Evolutionary conservation across 192 early-diverging fungal genomes (phyloP), one percentile per base, ranked within the genome.

Genomic region (Kappamyces sp.): DNA sequence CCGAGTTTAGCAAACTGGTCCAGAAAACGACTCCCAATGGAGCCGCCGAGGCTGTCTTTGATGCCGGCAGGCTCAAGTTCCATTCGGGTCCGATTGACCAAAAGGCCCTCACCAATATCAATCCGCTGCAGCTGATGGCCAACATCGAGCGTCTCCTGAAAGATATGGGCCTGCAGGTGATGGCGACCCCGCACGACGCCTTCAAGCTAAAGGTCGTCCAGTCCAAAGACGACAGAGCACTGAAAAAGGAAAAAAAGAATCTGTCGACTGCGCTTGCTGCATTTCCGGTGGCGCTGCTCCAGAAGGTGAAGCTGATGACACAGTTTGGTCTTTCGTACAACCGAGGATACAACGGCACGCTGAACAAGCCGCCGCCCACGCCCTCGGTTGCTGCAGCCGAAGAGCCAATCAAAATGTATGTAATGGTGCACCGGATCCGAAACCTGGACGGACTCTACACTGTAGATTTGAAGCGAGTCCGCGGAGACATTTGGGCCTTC

Each of bases 351-450:
- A 23, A 23, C 23, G 23, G 23, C 23, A 23, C 23, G 23, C 23
- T 23, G 23, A 38, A 52, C 1, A 34, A 12, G 8, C n/a, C 40
- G 3, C 50, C 60, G n/a, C 38, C 36, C 4, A 51, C 34, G 2
- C 12, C 12, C 10, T 46, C 47, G 48, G 70, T 72, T 6, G 85
- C 86, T 40, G 49, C 31, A 34, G 8, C 12, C 23, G 91, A 88
- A 32, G 92, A 95, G 72, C 82, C 23, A 23, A 23, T 98, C 23
- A 84, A 86, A 38, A 86, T 95, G 70, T 80, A 84, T 10, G 84
- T 98, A 31, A 91, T 94, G 77, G 65, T 98, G 38, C 91, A 92
- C 69, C 82, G 81, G 63, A 88, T 98, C 69, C 90, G 91, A 76
- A 94, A 95, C 62, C 65, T 98, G 41, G 60, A 62, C 7, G 76